These are phyloP conservation scores for Rhynchospora breviuscula DNA, from an alignment of 176 grass and related monocot species.

Conservation along the genomic window DNA sequence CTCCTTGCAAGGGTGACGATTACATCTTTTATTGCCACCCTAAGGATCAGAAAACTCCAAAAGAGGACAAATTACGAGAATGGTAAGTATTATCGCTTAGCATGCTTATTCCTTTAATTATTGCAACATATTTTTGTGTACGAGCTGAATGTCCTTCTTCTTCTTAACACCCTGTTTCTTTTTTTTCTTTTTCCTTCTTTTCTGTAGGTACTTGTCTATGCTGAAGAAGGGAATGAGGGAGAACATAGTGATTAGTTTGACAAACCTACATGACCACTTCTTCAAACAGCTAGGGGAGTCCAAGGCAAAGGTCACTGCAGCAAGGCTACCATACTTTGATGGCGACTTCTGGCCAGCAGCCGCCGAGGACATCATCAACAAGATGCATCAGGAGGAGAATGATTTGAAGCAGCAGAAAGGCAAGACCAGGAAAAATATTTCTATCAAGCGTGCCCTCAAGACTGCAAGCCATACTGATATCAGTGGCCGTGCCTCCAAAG, in stretches of 20 bases:
- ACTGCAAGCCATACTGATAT: conserved; percentile 73
- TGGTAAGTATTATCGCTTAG: conserved; percentile 50
- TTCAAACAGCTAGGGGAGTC: conserved; percentile 59
- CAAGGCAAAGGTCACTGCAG: conserved; percentile 88
- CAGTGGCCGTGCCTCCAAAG: conserved; percentile 68
- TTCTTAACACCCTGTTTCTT: no score
- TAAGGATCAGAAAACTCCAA: conserved; percentile 92
- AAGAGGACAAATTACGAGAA: conserved; percentile 90
- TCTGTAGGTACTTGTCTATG: conserved; percentile 83
- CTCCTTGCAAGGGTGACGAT: conserved; percentile 93
- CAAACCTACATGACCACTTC: conserved; percentile 93
- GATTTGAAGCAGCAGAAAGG: conserved; percentile 71
- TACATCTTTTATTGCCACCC: conserved; percentile 99
- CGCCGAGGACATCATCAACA: conserved; percentile 89
- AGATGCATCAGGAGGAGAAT: conserved; percentile 82
- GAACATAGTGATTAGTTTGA: conserved; percentile 87
- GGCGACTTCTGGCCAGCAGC: conserved; percentile 98
- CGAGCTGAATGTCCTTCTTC: no score
- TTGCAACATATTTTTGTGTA: not conserved
- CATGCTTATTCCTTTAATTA: not conserved
- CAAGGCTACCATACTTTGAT: conserved; percentile 88
- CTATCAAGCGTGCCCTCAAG: conserved; percentile 82
- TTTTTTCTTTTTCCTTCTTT: not conserved
- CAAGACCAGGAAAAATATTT: conserved; percentile 65
- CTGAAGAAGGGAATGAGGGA: conserved; percentile 82